These are phyloP conservation scores for Tritrichomonas musculus DNA, from an alignment of 208 protist species.

Conservation along the genomic window DNA sequence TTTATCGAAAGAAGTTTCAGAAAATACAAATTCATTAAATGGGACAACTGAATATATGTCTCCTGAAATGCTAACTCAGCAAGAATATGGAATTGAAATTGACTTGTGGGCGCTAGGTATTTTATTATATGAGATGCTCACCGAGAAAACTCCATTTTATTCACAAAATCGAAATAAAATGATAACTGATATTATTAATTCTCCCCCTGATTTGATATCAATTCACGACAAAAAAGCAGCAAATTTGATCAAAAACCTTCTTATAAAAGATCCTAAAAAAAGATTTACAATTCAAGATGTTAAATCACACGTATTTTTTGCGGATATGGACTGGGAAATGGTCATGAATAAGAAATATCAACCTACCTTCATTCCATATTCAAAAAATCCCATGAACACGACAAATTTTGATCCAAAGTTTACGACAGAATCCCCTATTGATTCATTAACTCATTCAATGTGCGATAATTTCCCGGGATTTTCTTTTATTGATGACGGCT, in stretches of 20 bases:
- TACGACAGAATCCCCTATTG: not conserved
- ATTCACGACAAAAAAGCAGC: not conserved
- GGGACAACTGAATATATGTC: not conserved
- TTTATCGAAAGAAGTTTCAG: not conserved
- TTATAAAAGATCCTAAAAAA: not conserved
- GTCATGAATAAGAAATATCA: not conserved
- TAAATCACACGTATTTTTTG: not conserved
- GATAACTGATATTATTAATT: not conserved
- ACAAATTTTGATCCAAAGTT: conserved; percentile 1
- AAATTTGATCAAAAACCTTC: not conserved
- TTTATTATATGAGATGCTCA: not conserved
- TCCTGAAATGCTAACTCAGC: not conserved
- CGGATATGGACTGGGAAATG: not conserved
- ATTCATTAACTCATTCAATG: not conserved
- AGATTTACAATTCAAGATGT: not conserved
- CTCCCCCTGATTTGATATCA: not conserved
- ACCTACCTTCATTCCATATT: not conserved
- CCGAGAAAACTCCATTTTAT: not conserved
- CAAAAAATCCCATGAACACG: not conserved
- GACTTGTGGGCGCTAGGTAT: not conserved
- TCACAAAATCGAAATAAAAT: not conserved
- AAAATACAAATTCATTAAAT: not conserved
- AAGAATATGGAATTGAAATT: not conserved
- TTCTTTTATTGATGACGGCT: not conserved
- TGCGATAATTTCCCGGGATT: not conserved